These are phyloP conservation scores for Penicillium fuscoglaucum DNA, from an alignment of 2,329 filamentous ascomycete genomes.

Conservation along the genomic window DNA sequence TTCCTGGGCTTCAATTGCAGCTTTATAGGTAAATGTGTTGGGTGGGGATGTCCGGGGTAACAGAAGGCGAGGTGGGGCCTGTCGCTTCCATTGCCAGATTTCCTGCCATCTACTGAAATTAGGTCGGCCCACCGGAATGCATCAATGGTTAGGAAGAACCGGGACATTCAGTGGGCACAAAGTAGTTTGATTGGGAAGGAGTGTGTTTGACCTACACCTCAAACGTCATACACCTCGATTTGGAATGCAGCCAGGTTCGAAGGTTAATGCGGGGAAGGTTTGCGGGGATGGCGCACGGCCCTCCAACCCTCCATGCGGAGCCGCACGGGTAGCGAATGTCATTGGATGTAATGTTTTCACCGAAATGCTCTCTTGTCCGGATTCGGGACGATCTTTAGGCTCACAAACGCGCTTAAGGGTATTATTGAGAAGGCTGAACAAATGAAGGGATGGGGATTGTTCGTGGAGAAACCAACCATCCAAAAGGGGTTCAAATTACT, in stretches of 20 bases:
- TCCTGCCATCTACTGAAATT: not conserved
- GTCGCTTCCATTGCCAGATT: not conserved
- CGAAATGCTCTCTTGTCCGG: not conserved
- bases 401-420: not conserved
- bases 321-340: conserved; percentile 6
- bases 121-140: conserved; percentile 8
- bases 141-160: not conserved
- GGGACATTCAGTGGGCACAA: too few relatives aligned
- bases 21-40: conserved; percentile 7
- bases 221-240: not conserved
- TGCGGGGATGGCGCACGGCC: conserved; percentile 8
- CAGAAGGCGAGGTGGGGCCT: not conserved
- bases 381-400: not conserved
- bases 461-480: not conserved
- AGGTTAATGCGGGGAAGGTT: conserved; percentile 14
- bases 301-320: conserved; percentile 10
- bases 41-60: not conserved
- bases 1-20: not conserved
- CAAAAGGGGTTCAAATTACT: not conserved
- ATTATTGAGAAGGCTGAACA: not conserved
- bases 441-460: not conserved
- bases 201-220: not conserved
- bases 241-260: not conserved
- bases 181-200: not conserved
- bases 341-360: not conserved